Conservation (phyloP, 768 basidiomycete genomes). For the Lactifluus echinatus region DNA sequence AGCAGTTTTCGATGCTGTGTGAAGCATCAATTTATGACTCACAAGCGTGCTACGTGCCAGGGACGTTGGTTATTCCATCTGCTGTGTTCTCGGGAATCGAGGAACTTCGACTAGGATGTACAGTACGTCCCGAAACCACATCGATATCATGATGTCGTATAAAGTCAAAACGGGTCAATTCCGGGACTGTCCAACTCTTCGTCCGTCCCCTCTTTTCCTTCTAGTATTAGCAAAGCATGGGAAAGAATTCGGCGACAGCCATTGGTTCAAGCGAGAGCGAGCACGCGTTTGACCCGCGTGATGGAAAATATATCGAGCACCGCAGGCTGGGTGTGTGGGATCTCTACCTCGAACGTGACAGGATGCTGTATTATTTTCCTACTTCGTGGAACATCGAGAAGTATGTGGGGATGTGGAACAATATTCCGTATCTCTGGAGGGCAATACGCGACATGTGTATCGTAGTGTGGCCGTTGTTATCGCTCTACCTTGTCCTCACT, state of each 20-base stretch:
- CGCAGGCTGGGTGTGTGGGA: constrained; percentile 68
- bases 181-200: no score
- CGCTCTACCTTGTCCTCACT: not conserved
- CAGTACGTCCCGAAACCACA: no score
- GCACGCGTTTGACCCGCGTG: not conserved
- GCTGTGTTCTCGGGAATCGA: no score
- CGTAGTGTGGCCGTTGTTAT: constrained; percentile 2
- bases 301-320: constrained; percentile 36
- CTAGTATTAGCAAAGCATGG: not conserved
- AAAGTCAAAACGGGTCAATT: no score
- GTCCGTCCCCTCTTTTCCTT: no score
- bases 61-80: no score
- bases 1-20: no score
- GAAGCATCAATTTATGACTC: no score
- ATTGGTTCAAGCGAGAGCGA: not conserved
- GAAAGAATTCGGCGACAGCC: not conserved
- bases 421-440: constrained; percentile 54
- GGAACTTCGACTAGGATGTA: no score
- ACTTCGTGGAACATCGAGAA: constrained; percentile 41
- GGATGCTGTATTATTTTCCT: constrained; percentile 29
- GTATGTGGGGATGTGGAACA: constrained; percentile 38
- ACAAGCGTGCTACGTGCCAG: no score
- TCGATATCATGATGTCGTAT: not conserved
- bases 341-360: constrained; percentile 52
- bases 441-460: constrained; percentile 32